Evolutionary conservation across 495 filamentous ascomycete species (phyloP).

Genomic region (Podospora comata): DNA sequence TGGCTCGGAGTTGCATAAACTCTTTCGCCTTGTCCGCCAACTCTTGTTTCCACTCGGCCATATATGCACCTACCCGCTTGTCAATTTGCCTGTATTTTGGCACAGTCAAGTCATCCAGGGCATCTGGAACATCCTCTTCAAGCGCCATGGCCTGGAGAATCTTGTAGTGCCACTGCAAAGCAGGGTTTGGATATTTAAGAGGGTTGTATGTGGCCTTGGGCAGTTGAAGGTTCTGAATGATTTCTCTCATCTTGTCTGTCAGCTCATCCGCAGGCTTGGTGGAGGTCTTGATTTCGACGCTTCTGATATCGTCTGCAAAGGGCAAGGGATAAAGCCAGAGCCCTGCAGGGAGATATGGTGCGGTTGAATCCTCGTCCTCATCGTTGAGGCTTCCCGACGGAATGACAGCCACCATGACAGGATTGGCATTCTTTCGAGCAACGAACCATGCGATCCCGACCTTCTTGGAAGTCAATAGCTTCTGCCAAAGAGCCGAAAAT

Average conservation of each 20-base stretch:
- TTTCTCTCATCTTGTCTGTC: constrained; percentile 73
- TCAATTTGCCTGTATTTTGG: constrained; percentile 78
- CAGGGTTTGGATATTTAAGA: constrained; percentile 85
- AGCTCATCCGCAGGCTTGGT: constrained; percentile 65
- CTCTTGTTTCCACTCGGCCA: constrained; percentile 70
- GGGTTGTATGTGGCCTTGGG: constrained; percentile 83
- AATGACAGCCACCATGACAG: constrained; percentile 74
- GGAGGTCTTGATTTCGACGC: constrained; percentile 49
- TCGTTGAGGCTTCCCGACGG: constrained; percentile 67
- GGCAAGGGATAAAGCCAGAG: constrained; percentile 88
- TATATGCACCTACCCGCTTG: constrained; percentile 76
- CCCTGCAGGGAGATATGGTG: constrained; percentile 72
- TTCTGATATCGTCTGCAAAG: constrained; percentile 85
- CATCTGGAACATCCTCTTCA: constrained; percentile 84
- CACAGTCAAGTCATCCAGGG: constrained; percentile 75
- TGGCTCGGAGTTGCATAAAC: constrained; percentile 31
- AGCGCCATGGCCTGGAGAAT: constrained; percentile 90
- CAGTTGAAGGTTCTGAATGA: constrained; percentile 84
- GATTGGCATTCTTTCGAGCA: constrained; percentile 71
- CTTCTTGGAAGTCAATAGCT: constrained; percentile 71
- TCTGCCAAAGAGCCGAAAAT: constrained; percentile 87
- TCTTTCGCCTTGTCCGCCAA: constrained; percentile 52
- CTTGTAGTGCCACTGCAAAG: constrained; percentile 96
- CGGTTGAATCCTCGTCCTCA: constrained; percentile 60
- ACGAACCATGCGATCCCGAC: constrained; percentile 89